Evolutionary conservation across 2,329 filamentous ascomycete species (phyloP).

Genomic region (Colletotrichum limetticola): DNA sequence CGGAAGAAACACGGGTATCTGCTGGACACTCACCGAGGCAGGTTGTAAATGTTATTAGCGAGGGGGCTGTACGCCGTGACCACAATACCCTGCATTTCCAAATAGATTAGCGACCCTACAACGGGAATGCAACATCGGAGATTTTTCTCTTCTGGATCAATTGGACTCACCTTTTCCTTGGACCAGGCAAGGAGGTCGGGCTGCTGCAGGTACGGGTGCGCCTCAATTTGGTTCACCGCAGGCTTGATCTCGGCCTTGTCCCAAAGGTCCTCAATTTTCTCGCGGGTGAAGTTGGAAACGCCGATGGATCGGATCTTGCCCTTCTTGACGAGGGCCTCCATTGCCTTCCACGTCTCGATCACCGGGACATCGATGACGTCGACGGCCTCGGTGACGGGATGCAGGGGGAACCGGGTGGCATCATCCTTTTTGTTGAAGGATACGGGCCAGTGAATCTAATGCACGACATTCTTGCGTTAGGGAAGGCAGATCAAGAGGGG

Average conservation of each 20-base stretch:
- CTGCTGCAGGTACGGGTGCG: conserved; percentile 59
- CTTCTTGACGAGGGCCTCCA: conserved; percentile 66
- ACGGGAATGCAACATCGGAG: conserved; percentile 10
- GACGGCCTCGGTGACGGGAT: conserved; percentile 58
- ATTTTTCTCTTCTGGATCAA: neutral
- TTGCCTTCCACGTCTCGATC: conserved; percentile 70
- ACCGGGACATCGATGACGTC: conserved; percentile 47
- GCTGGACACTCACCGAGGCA: conserved; percentile 27
- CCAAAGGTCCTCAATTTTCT: conserved; percentile 64
- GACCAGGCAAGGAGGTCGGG: conserved; percentile 63
- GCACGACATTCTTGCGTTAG: conserved; percentile 13
- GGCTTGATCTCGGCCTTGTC: conserved; percentile 57
- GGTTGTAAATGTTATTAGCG: conserved; percentile 62
- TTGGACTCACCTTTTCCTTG: conserved; percentile 43
- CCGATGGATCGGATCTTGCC: conserved; percentile 68
- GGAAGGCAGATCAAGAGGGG: neutral
- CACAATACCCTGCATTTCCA: conserved; percentile 55
- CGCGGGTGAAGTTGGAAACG: conserved; percentile 67
- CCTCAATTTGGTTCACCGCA: conserved; percentile 62
- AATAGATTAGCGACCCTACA: conserved; percentile 6
- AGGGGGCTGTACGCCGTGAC: conserved; percentile 69
- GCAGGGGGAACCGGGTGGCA: conserved; percentile 52
- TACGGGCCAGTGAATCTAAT: conserved; percentile 60
- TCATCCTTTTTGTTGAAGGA: conserved; percentile 56
- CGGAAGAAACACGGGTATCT: neutral